Base-by-base conservation (phyloP, 2,329 filamentous ascomycete species). In the Xylaria sp. region DNA sequence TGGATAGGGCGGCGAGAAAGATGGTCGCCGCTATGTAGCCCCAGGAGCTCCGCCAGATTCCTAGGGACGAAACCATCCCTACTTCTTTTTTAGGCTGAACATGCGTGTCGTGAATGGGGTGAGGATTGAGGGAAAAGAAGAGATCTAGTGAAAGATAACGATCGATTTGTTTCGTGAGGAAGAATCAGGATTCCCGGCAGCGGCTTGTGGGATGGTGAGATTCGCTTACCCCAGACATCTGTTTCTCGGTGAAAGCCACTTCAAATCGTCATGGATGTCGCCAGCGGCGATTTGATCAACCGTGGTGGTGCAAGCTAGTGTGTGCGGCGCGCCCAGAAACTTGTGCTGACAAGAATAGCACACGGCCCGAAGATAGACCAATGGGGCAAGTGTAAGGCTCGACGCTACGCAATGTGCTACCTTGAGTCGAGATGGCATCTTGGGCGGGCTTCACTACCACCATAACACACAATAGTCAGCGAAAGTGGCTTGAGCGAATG, bases 51-150 rank as follows among this genome's bases (percentile, higher is more conserved):
- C 33, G 28, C 68, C 72, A 73, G 44, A 73, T 59, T 42, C 80
- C 77, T 59, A 80, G 79, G 40, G 77, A 75, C 63, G 68, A 66
- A 61, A 58, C 65, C 68, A 70, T 70, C 63, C 70, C 65, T 65
- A 33, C 59, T 57, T 51, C 28, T 56, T 36, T 44, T 10, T 15
- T 15, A 20, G 46, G 56, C n/a, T 33, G 58, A 26, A 60, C 67
- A 70, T 71, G 54, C 67, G 67, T 49, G 48, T 51, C 48, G 6
- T 13, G 6, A n/a, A 51, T n/a, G 48, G 38, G 6, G 28, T 28
- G 33, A 44, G 46, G 28, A 33, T 44, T 38, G 20, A 58, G 20
- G 7, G 36, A 49, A 26, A 42, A n/a, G 17, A 38, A 48, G 23
- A 23, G 17, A 58, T 60, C 6, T 17, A 57, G 17, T 15, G 23